Evolutionary conservation across 73 alveolate genomes (phyloP), one percentile per base, ranked within the genome.

Genomic region (Blepharisma japonicum): DNA sequence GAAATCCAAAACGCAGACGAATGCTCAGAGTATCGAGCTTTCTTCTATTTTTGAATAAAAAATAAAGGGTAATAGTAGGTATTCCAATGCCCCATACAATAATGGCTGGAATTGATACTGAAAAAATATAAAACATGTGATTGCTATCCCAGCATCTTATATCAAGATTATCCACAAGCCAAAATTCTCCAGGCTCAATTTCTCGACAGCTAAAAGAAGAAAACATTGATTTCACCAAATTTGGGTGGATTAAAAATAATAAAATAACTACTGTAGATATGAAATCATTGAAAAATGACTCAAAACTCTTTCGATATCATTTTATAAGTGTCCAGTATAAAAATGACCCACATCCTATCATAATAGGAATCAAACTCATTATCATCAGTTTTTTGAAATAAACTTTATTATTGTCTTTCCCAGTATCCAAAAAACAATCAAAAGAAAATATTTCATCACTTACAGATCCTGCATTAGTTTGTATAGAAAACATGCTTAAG

Each of bases 351-450:
- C 38, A n/a, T 0, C 76, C 25, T 6, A 85, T 25, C 6, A 85
- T n/a, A 21, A 81, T 6, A 6, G 92, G 92, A 48, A 81, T 23
- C 23, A 80, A 14, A 11, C 86, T 71, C 23, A 50, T 55, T n/a
- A 76, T 55, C 18, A 76, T 32, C 18, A 85, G 79, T 66, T 81
- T 81, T 14, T 53, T 48, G 74, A 32, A 76, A 67, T 72, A 85
- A 0, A 79, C 38, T 27, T 66, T 71, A 25, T 81, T 70, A 7
- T 42, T 77, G 23, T 50, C 49, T 9, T 55, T 71, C 8, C 38
- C 51, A 23, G 50, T 55, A 23, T 51, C 5, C 55, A 85, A 46
- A 76, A 81, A 85, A 68, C 92, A 85, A 51, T 85, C 92, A 42
- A 71, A 68, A 27, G 89, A 81, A 55, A 81, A 81, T 20, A 85